A percentile compares a stretch with the other conserved stretches of the same genome.
These are phyloP conservation scores for Physocladia obscura DNA, from an alignment of 192 early-diverging fungal genomes.

Conservation along the genomic window DNA sequence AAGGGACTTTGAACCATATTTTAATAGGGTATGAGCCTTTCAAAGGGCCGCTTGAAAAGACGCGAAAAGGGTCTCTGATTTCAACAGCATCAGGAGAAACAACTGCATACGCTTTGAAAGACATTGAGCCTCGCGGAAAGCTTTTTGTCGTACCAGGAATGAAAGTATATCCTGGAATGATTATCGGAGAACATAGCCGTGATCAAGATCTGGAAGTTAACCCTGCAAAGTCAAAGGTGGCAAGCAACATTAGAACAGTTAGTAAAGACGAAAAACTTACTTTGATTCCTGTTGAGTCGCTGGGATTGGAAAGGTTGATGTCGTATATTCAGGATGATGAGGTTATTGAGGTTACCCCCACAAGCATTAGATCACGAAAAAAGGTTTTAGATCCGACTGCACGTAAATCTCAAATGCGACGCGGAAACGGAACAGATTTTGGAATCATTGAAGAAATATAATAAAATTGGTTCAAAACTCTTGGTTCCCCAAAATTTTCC, in stretches of 20 bases:
- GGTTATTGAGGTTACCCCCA: constrained; percentile 81
- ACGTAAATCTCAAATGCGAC: constrained; percentile 51
- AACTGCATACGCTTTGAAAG: constrained; percentile 72
- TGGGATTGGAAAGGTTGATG: constrained; percentile 74
- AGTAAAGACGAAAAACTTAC: constrained; percentile 77
- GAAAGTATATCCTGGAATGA: constrained; percentile 82
- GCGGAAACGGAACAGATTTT: constrained; percentile 33
- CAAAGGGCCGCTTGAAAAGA: constrained; percentile 70
- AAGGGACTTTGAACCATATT: constrained; percentile 78
- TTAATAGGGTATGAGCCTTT: constrained; percentile 72
- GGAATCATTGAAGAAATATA: constrained; percentile 28
- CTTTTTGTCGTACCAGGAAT: constrained; percentile 74
- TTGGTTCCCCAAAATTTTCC: not conserved
- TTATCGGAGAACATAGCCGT: constrained; percentile 79
- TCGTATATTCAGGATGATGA: constrained; percentile 80
- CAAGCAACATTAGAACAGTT: constrained; percentile 76
- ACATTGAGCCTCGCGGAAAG: constrained; percentile 76
- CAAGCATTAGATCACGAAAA: constrained; percentile 72
- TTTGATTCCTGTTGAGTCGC: constrained; percentile 64
- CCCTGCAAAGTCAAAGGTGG: constrained; percentile 77
- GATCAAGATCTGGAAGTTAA: constrained; percentile 81
- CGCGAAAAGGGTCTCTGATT: constrained; percentile 76
- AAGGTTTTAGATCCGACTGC: constrained; percentile 66
- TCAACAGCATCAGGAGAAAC: constrained; percentile 67
- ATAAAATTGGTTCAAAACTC: not conserved